Evolutionary conservation across 169 alveolate genomes (phyloP), one percentile per base, ranked within the genome.

Genomic region (Perkinsus chesapeaki): DNA sequence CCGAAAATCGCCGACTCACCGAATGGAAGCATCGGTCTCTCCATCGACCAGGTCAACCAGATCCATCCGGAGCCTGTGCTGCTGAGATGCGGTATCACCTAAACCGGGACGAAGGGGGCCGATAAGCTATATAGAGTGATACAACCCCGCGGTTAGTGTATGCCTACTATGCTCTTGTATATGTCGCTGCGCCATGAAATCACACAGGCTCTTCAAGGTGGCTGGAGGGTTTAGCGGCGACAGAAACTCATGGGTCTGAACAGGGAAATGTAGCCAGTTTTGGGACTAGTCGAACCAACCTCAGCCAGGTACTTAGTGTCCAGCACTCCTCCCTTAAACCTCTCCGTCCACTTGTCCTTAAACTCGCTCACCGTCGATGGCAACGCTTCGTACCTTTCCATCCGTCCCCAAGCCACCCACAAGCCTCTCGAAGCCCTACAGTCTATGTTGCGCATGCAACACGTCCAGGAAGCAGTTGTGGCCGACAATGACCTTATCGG

Each of bases 401-500:
- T 5, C 60, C 60, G 60, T 43, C 60, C 5, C 60, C 16, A 60
- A 27, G 12, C 37, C 82, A 1, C 12, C 37, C 31, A 1, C 82
- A 27, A 23, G 82, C 82, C 82, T 7, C 82, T 34, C 0, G 23
- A 5, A 16, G 5, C 60, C 16, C 92, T 91, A 91, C 92, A 37
- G 39, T 39, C 39, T 39, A 12, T 36, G 93, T 5, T 73, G 48
- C 3, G 39, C 72, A 93, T 97, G 98, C 82, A 97, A 92, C 72
- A 97, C 93, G 93, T 97, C 98, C 93, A 97, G 97, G 93, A 97
- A 97, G 91, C 98, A 97, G 95, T 97, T 97, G 95, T 97, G 98
- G 73, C 98, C 98, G 9, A 96, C 97, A 0, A 97, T 93, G 36
- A 97, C 94, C 91, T 96, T 96, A 39, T 93, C 92, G 36, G 96